A percentile compares a stretch with the other conserved stretches of the same genome.
These are phyloP conservation scores for Tolypocladium ovalisporum DNA, from an alignment of 2,329 filamentous ascomycete genomes.

Conservation along the genomic window DNA sequence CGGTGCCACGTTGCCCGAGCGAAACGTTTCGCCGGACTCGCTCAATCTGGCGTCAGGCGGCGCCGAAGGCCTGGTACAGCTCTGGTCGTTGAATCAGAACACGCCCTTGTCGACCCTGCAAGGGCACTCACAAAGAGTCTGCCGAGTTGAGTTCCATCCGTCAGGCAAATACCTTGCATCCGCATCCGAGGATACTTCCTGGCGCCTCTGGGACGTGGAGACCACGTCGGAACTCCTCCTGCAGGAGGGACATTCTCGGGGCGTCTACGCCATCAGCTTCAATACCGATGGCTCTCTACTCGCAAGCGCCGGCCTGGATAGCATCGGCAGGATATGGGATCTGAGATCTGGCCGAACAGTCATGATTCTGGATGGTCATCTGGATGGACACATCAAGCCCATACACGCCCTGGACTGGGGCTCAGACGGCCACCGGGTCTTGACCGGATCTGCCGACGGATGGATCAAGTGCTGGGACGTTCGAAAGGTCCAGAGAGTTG, in stretches of 20 bases:
- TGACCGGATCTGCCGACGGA: constrained; percentile 87
- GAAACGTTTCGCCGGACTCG: constrained; percentile 58
- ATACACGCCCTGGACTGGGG: constrained; percentile 93
- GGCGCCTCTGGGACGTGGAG: constrained; percentile 90
- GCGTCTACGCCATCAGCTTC: constrained; percentile 84
- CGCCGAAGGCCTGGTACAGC: constrained; percentile 74
- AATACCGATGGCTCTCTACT: constrained; percentile 84
- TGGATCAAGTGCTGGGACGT: constrained; percentile 99
- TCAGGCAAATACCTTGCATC: constrained; percentile 84
- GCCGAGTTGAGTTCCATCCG: constrained; percentile 87
- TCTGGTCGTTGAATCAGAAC: constrained; percentile 84
- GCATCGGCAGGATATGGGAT: constrained; percentile 93
- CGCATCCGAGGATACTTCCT: constrained; percentile 91
- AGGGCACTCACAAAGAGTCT: constrained; percentile 80
- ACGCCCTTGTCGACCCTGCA: constrained; percentile 73
- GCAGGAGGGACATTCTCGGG: constrained; percentile 90
- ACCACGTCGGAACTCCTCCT: constrained; percentile 74
- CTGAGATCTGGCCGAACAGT: constrained; percentile 83
- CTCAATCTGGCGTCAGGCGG: constrained; percentile 87
- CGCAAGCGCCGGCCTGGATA: constrained; percentile 87
- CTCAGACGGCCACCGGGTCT: constrained; percentile 77
- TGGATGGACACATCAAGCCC: constrained; percentile 73
- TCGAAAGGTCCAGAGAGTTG: constrained; percentile 72
- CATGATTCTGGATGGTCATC: constrained; percentile 86
- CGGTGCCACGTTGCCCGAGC: constrained; percentile 60